Conservation (phyloP, 805 yeast species). For the Ogataea pignaliae region DNA sequence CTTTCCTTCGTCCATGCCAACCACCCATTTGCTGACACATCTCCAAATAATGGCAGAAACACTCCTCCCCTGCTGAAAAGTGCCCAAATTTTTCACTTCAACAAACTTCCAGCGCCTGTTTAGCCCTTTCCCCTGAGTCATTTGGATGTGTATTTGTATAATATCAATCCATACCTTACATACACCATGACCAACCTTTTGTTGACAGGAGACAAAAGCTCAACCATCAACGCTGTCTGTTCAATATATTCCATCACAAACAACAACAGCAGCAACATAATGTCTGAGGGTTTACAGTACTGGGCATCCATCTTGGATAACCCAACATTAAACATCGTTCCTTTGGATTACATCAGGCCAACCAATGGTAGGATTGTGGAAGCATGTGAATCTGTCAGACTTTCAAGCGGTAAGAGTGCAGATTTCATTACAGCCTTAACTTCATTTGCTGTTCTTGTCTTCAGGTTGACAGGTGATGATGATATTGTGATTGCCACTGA, state of each 20-base stretch:
- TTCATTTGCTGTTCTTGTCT: constrained; percentile 64
- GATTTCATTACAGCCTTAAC: constrained; percentile 55
- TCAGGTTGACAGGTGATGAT: constrained; percentile 88
- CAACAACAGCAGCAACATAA: not conserved
- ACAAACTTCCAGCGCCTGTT: too few relatives aligned
- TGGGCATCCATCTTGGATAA: constrained; percentile 68
- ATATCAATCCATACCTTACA: too few relatives aligned
- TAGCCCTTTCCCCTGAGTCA: too few relatives aligned
- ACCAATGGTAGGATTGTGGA: constrained; percentile 62
- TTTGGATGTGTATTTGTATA: not conserved
- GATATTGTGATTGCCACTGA: constrained; percentile 85
- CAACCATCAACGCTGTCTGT: too few relatives aligned
- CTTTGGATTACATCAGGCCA: constrained; percentile 83
- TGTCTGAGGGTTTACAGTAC: constrained; percentile 31
- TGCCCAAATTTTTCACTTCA: too few relatives aligned
- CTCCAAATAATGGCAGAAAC: not conserved
- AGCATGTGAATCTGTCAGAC: constrained; percentile 40
- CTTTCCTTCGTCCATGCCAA: not conserved
- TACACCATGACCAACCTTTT: too few relatives aligned
- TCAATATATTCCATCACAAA: not conserved
- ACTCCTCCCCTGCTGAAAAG: too few relatives aligned
- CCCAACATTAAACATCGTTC: constrained; percentile 83
- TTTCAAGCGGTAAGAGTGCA: constrained; percentile 16
- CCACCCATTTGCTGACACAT: not conserved
- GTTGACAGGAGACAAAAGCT: too few relatives aligned